phyloP scores from a whole-genome alignment of 768 basidiomycete species.

The Pholiota conissans region DNA sequence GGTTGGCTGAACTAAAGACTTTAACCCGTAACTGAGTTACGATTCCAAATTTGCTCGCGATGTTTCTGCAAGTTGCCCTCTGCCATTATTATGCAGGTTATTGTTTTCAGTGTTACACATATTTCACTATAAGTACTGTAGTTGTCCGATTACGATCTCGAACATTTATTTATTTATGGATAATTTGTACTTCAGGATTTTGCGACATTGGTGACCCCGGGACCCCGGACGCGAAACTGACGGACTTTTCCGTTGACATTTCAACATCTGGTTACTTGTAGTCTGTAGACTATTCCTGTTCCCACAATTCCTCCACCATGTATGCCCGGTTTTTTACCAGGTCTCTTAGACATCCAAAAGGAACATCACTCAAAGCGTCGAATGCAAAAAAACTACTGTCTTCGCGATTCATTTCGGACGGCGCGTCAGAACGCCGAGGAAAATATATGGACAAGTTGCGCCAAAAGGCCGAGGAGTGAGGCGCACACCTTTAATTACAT shows the following conservation, averaged over 20 bases:
- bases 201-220: too few relatives aligned
- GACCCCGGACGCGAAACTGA: background rate
- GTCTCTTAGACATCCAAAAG: slow-evolving; percentile 5
- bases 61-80: too few relatives aligned
- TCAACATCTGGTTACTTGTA: too few relatives aligned
- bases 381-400: background rate
- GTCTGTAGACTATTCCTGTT: background rate
- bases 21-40: slow-evolving; percentile 16
- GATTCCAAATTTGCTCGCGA: too few relatives aligned
- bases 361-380: background rate
- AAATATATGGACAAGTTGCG: slow-evolving; percentile 75
- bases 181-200: too few relatives aligned
- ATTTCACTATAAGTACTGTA: too few relatives aligned
- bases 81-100: too few relatives aligned
- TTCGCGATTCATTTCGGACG: slow-evolving; percentile 9
- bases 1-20: slow-evolving; percentile 63
- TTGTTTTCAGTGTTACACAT: too few relatives aligned
- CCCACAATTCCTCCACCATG: slow-evolving; percentile 4
- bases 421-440: slow-evolving; percentile 20
- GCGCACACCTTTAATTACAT: slow-evolving; percentile 12
- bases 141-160: too few relatives aligned
- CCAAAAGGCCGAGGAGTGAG: slow-evolving; percentile 63
- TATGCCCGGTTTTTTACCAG: slow-evolving; percentile 7
- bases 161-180: too few relatives aligned
- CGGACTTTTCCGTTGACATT: slow-evolving; percentile 1